These are phyloP conservation scores for Cercospora brassicicola DNA, from an alignment of 2,329 filamentous ascomycete genomes.

Conservation along the genomic window DNA sequence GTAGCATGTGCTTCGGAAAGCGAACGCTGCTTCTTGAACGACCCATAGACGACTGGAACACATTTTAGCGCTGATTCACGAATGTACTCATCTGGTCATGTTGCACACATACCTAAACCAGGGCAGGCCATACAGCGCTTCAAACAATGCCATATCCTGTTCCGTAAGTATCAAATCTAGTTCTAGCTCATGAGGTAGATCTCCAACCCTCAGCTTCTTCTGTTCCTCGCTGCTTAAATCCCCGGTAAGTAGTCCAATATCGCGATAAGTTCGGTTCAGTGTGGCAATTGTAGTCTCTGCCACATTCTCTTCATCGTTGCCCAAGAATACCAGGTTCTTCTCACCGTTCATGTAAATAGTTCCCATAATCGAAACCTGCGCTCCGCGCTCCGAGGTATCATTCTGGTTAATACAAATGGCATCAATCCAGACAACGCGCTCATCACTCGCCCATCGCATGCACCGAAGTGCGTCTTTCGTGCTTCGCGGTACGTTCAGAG, in stretches of 20 bases:
- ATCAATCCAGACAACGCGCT: not conserved
- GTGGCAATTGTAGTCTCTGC: not conserved
- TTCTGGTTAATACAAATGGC: not conserved
- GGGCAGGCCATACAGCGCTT: not conserved
- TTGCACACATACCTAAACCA: not conserved
- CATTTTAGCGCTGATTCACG: not conserved
- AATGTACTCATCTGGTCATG: not conserved
- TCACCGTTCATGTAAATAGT: not conserved
- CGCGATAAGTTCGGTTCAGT: too few relatives aligned
- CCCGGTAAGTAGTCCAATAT: too few relatives aligned
- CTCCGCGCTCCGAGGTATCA: not conserved
- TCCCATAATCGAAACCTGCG: not conserved
- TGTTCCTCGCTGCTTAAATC: not conserved
- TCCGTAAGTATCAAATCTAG: not conserved
- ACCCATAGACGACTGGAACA: not conserved
- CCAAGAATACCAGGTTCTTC: not conserved
- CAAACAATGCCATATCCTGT: not conserved
- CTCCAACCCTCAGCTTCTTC: not conserved
- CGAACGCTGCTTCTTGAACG: not conserved
- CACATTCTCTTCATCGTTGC: not conserved
- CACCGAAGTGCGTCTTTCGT: not conserved
- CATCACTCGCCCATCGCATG: not conserved
- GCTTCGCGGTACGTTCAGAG: not conserved
- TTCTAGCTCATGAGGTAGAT: not conserved
- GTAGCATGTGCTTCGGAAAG: not conserved